phyloP scores from a whole-genome alignment of 331 rosid genomes.

The Cydonia oblonga region DNA sequence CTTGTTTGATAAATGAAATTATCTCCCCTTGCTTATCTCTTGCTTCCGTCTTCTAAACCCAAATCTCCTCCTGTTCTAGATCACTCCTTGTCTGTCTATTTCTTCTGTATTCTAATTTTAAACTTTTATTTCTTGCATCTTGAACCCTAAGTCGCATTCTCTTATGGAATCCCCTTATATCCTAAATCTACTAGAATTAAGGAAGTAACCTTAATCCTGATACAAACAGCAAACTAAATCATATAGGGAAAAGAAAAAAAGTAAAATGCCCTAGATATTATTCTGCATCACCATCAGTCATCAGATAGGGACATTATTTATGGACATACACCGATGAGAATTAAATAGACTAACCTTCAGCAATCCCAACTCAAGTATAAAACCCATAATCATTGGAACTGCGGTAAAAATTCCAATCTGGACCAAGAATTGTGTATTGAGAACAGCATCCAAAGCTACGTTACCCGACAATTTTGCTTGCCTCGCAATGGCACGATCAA shows the following conservation, averaged over 20 bases:
- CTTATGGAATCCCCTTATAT: background rate
- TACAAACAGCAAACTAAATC: no score
- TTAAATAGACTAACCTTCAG: conserved; percentile 51
- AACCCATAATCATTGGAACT: conserved; percentile 89
- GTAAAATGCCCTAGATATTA: no score
- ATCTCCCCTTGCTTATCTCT: no score
- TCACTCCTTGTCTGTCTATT: no score
- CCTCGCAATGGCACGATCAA: conserved; percentile 49
- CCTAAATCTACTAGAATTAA: background rate
- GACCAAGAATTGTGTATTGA: conserved; percentile 93
- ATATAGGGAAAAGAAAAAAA: no score
- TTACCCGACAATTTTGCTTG: conserved; percentile 53
- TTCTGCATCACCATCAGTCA: no score
- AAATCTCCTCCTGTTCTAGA: no score
- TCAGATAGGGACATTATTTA: background rate
- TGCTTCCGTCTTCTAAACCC: no score
- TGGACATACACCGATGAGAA: background rate
- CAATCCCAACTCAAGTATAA: conserved; percentile 81
- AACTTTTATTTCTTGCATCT: background rate
- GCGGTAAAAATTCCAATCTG: conserved; percentile 98
- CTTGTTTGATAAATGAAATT: no score
- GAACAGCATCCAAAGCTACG: conserved; percentile 72
- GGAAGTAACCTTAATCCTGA: background rate
- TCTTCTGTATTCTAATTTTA: no score
- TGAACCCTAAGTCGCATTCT: background rate